Conservation (phyloP, 2,329 filamentous ascomycete species). For the Geosmithia putterillii region DNA sequence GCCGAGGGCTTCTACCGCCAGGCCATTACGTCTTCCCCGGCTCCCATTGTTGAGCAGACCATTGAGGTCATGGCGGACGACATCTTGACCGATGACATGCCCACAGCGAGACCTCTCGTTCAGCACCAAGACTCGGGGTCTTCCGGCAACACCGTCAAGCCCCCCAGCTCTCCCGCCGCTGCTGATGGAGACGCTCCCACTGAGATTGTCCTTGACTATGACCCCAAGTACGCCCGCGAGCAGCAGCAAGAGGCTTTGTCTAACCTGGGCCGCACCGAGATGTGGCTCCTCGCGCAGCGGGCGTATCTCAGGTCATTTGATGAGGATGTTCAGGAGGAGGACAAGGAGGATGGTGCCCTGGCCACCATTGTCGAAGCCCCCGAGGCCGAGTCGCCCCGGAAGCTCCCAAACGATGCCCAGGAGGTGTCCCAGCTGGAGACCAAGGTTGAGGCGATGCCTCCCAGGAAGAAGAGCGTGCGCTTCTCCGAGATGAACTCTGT, state of each 20-base stretch:
- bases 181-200: slow-evolving; percentile 41
- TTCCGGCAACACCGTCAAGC: slow-evolving; percentile 15
- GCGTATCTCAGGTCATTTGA: slow-evolving; percentile 61
- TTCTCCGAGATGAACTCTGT: slow-evolving; percentile 47
- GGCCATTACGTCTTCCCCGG: slow-evolving; percentile 19
- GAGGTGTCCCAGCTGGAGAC: background rate
- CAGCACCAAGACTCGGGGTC: slow-evolving; percentile 16
- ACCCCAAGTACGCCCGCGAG: slow-evolving; percentile 62
- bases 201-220: slow-evolving; percentile 59
- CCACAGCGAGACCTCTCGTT: slow-evolving; percentile 46
- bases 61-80: slow-evolving; percentile 42
- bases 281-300: slow-evolving; percentile 77
- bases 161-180: slow-evolving; percentile 24
- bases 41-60: slow-evolving; percentile 50
- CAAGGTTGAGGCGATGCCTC: slow-evolving; percentile 10
- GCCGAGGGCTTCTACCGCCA: slow-evolving; percentile 25
- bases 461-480: slow-evolving; percentile 61
- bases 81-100: slow-evolving; percentile 44
- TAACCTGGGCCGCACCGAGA: slow-evolving; percentile 73
- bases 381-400: slow-evolving; percentile 9
- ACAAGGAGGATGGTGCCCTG: slow-evolving; percentile 20
- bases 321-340: slow-evolving; percentile 11
- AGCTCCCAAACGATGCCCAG: background rate
- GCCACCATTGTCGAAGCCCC: slow-evolving; percentile 22
- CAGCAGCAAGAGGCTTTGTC: slow-evolving; percentile 57